phyloP scores from a whole-genome alignment of 257 asterid genomes.

The Solanum habrochaites region DNA sequence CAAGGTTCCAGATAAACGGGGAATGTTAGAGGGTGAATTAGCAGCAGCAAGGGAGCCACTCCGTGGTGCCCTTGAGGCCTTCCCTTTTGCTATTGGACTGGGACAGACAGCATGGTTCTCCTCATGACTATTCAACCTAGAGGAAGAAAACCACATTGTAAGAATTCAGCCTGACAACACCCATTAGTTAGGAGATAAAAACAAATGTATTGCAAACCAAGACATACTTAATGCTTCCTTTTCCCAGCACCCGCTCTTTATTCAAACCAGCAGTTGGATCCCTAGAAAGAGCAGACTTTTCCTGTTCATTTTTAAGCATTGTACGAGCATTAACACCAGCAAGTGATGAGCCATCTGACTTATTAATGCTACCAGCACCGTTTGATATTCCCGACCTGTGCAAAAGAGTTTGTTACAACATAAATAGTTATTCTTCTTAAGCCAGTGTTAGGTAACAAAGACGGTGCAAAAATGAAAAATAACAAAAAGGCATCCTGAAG shows the following conservation, averaged over 20 bases:
- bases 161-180: background rate
- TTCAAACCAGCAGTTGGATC: constrained; percentile 49
- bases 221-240: constrained; percentile 70
- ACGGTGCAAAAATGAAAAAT: background rate
- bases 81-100: constrained; percentile 63
- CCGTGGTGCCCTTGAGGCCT: constrained; percentile 87
- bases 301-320: constrained; percentile 65
- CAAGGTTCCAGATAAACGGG: constrained; percentile 52
- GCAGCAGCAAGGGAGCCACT: constrained; percentile 40
- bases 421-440: background rate
- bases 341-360: constrained; percentile 57
- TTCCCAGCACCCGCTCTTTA: constrained; percentile 63
- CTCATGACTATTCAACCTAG: constrained; percentile 75
- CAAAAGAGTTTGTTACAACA: constrained; percentile 4
- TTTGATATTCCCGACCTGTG: constrained; percentile 58
- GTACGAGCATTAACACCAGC: constrained; percentile 53
- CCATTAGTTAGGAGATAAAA: background rate
- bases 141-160: constrained; percentile 5
- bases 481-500: background rate
- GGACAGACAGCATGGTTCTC: constrained; percentile 38
- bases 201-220: background rate
- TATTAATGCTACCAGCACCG: constrained; percentile 27
- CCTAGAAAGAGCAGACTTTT: constrained; percentile 51
- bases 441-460: background rate
- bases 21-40: constrained; percentile 35